Evolutionary conservation across 2,329 filamentous ascomycete species (phyloP), one percentile per base, ranked within the genome.

Genomic region (Neoscytalidium dimidiatum): DNA sequence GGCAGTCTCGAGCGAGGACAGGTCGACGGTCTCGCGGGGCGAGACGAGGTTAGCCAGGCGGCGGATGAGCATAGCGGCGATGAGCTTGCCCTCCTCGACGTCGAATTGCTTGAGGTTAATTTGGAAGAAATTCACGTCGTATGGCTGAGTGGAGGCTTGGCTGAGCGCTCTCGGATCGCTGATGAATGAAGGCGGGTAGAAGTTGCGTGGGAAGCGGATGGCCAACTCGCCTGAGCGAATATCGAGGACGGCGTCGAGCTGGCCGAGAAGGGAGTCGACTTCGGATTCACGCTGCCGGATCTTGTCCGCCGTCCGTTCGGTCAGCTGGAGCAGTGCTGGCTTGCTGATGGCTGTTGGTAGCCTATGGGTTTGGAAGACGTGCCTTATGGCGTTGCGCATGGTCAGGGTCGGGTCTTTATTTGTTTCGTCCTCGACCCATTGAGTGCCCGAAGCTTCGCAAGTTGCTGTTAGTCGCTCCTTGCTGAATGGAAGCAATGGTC

Each of bases 341-440:
- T 88, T 87, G 67, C 86, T 86, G 2, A 98, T 78, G 0, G 93
- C 92, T 9, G 75, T 75, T 0, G 95, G 94, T 3, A 98, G 79
- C 2, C 75, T 72, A 65, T 88, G 78, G 4, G 84, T 77, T 28
- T 81, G 78, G 21, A 86, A 82, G 48, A 96, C 75, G 74, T 90
- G 80, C 33, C 94, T 87, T 41, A 97, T 82, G 0, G 94, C 88
- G 72, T 99, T 99, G 41, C 95, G 86, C 49, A 84, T 78, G 0
- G 95, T 97, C 66, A 96, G 79, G 0, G 89, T 92, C 8, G 82
- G 84, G 71, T 97, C 90, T 17, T 82, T 77, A 72, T 99, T 99
- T 1, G 94, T 97, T 46, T 82, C 80, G 74, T 99, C 95, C 74
- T 95, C 92, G 68, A 92, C 91, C 90, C 92, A 98, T 0, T 80